Percentiles rank a stretch among this genome's conserved stretches.
phyloP scores from a whole-genome alignment of 1,284 basidiomycete species.

The Golubevia sp. region DNA sequence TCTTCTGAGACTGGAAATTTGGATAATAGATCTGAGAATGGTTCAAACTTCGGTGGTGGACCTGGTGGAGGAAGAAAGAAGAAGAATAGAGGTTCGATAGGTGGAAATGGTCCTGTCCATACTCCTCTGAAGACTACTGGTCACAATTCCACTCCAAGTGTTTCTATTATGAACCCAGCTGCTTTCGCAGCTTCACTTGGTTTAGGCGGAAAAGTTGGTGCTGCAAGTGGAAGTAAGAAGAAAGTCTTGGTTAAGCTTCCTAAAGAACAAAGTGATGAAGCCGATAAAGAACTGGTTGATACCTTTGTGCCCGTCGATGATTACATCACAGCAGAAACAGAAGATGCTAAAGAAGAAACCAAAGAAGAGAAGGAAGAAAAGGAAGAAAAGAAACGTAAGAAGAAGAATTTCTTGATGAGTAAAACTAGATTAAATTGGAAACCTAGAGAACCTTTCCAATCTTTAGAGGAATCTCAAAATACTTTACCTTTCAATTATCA shows the following conservation, averaged over 20 bases:
- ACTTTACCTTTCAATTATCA: too few species aligned
- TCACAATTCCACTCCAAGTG: conserved; percentile 47
- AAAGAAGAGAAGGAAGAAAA: not conserved
- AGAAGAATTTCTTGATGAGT: not conserved
- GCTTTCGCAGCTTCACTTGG: conserved; percentile 29
- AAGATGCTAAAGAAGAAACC: not conserved
- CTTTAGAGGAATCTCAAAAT: too few species aligned
- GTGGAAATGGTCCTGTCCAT: conserved; percentile 6
- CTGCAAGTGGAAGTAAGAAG: conserved; percentile 21
- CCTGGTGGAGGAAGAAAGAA: too few species aligned
- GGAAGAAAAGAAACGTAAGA: not conserved
- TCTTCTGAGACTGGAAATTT: too few species aligned
- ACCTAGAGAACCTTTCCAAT: too few species aligned
- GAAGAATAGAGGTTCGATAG: too few species aligned
- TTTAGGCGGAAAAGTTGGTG: not conserved
- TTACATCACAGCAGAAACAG: not conserved
- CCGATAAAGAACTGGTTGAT: conserved; percentile 15
- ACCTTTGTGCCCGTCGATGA: conserved; percentile 7
- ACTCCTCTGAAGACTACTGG: conserved; percentile 43
- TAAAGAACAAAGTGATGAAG: conserved; percentile 15
- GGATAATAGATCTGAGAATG: too few species aligned
- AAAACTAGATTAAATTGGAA: too few species aligned
- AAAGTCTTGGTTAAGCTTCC: conserved; percentile 26
- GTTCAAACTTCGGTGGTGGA: too few species aligned
- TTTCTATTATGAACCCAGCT: conserved; percentile 33